Evolutionary conservation across 23 red algal species (phyloP).

Genomic region (Gracilaria caudata): DNA sequence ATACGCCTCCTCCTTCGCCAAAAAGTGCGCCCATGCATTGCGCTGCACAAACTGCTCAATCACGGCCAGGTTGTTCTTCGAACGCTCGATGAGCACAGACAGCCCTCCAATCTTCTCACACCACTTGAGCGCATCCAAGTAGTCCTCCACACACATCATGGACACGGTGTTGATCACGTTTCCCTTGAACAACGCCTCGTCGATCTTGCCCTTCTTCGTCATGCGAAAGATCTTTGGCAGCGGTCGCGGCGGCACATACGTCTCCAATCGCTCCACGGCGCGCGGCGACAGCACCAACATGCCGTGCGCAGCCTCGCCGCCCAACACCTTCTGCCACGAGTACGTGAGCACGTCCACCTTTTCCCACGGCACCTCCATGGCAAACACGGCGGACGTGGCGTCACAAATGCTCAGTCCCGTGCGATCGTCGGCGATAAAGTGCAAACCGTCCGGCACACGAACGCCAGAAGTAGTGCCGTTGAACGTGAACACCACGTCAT

Average conservation of each 20-base stretch:
- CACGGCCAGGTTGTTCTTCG: conserved; percentile 71
- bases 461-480: conserved; percentile 97
- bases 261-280: conserved; percentile 87
- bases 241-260: conserved; percentile 80
- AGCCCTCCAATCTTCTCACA: conserved; percentile 81
- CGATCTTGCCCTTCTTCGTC: conserved; percentile 94
- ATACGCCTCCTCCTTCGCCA: conserved; percentile 67
- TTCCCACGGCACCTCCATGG: conserved; percentile 94
- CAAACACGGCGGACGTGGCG: conserved; percentile 94
- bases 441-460: conserved; percentile 61
- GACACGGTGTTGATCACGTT: conserved; percentile 99
- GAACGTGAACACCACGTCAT: conserved; percentile 98
- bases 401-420: conserved; percentile 90
- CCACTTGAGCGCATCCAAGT: conserved; percentile 95
- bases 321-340: conserved; percentile 99
- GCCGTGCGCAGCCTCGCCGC: conserved; percentile 96
- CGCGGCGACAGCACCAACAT: conserved; percentile 91
- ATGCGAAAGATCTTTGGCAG: conserved; percentile 97
- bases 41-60: conserved; percentile 81
- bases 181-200: conserved; percentile 89
- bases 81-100: conserved; percentile 70
- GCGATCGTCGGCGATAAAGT: conserved; percentile 86
- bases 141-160: conserved; percentile 99
- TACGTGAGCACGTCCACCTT: conserved; percentile 96
- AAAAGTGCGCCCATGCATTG: conserved; percentile 88